phyloP scores from a whole-genome alignment of 257 asterid genomes.

The Solanum peruvianum region DNA sequence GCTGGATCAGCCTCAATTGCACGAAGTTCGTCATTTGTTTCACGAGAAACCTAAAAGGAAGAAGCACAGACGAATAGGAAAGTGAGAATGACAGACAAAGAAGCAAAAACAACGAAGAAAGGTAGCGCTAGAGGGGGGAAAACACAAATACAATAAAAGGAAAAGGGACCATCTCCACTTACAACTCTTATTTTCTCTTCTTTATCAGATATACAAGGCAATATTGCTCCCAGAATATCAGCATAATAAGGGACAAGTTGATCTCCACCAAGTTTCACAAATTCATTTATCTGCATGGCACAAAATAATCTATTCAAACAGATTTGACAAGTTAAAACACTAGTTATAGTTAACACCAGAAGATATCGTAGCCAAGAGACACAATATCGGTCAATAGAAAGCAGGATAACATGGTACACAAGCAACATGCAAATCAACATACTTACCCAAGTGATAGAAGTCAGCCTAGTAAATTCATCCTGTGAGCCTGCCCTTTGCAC shows the following conservation, averaged over 20 bases:
- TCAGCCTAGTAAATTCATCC: slow-evolving; percentile 93
- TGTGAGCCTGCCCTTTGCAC: slow-evolving; percentile 90
- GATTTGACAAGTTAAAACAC: background rate
- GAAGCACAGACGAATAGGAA: background rate
- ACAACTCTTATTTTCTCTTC: slow-evolving; percentile 98
- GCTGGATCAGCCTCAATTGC: slow-evolving; percentile 77
- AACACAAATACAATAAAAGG: background rate
- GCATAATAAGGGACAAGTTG: slow-evolving; percentile 97
- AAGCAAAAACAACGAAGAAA: background rate
- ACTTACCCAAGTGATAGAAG: slow-evolving; percentile 96
- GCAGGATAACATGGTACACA: background rate
- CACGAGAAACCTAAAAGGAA: slow-evolving; percentile 75
- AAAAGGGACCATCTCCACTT: slow-evolving; percentile 15
- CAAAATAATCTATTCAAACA: slow-evolving; percentile 5
- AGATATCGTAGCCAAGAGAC: background rate
- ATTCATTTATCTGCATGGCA: slow-evolving; percentile 70
- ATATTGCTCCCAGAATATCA: slow-evolving; percentile 91
- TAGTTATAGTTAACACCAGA: background rate
- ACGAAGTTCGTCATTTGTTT: slow-evolving; percentile 93
- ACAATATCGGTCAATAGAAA: background rate
- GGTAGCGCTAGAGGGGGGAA: background rate
- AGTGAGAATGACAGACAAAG: background rate
- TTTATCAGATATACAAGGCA: slow-evolving; percentile 96
- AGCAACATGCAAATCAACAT: slow-evolving; percentile 1
- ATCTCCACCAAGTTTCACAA: slow-evolving; percentile 99